These are phyloP conservation scores for Candida andamanensis DNA, from an alignment of 805 yeast genomes.

Conservation along the genomic window DNA sequence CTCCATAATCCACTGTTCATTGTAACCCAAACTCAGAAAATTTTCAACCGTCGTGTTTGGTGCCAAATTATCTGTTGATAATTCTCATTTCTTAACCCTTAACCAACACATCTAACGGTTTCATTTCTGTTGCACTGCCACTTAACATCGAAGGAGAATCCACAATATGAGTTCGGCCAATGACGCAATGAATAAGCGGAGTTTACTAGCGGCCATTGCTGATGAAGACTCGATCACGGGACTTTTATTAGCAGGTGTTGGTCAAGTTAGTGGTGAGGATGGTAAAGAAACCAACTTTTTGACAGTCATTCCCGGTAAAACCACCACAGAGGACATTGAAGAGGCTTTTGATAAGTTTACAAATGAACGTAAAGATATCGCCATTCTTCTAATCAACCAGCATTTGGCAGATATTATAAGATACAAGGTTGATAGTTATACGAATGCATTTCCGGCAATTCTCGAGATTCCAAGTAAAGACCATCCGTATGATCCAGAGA, in stretches of 20 bases:
- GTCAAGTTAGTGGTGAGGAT: constrained; percentile 67
- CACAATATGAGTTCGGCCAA: constrained; percentile 23
- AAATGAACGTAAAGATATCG: constrained; percentile 74
- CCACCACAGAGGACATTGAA: constrained; percentile 70
- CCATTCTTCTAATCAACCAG: constrained; percentile 88
- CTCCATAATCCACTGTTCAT: no score
- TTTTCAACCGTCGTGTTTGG: no score
- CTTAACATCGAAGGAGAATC: no score
- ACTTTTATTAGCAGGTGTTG: constrained; percentile 89
- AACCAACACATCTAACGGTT: neutral
- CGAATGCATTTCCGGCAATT: constrained; percentile 92
- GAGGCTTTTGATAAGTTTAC: constrained; percentile 74
- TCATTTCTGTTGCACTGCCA: no score
- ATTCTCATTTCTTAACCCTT: neutral
- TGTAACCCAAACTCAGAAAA: no score
- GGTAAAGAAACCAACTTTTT: constrained; percentile 77
- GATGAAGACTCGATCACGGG: constrained; percentile 98
- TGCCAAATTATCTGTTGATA: neutral
- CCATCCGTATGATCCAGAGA: constrained; percentile 98
- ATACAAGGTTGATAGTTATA: constrained; percentile 71
- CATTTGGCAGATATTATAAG: constrained; percentile 91
- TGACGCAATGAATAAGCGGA: constrained; percentile 59
- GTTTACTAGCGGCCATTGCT: constrained; percentile 88
- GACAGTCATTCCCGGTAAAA: constrained; percentile 69
- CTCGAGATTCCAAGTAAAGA: constrained; percentile 97